Evolutionary conservation across 208 protist species (phyloP).

Genomic region (Naegleria gruberi): DNA sequence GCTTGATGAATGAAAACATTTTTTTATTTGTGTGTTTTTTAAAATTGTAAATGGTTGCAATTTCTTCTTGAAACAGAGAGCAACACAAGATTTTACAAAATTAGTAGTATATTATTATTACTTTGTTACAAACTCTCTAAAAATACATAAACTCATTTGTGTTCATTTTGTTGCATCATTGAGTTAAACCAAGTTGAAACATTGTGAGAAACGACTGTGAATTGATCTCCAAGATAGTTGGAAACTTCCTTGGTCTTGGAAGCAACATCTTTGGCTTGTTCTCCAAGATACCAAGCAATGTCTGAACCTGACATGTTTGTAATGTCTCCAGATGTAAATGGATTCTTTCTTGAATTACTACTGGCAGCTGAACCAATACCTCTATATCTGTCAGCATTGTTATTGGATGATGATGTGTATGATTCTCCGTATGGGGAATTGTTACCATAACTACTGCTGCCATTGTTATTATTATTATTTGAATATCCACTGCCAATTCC

Average conservation of each 20-base stretch:
- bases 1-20: background rate
- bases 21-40: background rate
- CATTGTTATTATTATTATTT: background rate
- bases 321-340: background rate
- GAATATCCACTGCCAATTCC: background rate
- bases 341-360: background rate
- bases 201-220: background rate
- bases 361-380: background rate
- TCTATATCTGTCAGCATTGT: background rate
- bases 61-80: too few relatives aligned
- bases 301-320: background rate
- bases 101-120: too few relatives aligned
- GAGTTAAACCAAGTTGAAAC: background rate
- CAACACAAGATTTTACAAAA: too few relatives aligned
- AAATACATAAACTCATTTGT: background rate
- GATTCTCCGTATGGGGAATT: background rate
- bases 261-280: background rate
- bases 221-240: background rate
- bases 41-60: too few relatives aligned
- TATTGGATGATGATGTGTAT: background rate
- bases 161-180: background rate
- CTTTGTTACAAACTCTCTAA: background rate
- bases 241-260: constrained; percentile 2
- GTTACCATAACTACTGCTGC: background rate
- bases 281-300: background rate